phyloP scores from a whole-genome alignment of 495 filamentous ascomycete genomes.

The Aspergillus conjunctus region DNA sequence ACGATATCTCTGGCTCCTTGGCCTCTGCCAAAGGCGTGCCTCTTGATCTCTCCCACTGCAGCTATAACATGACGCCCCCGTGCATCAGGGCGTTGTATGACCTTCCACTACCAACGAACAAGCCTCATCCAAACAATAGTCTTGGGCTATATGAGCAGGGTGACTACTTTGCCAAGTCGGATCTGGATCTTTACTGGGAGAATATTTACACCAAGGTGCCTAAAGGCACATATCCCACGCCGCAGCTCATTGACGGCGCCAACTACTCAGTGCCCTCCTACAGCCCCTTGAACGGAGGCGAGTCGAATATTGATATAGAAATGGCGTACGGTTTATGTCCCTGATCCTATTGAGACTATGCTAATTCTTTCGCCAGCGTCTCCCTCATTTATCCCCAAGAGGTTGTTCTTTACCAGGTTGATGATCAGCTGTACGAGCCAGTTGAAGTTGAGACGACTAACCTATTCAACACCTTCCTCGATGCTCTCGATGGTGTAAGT shows the following conservation, averaged over 20 bases:
- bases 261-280: slow-evolving; percentile 29
- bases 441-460: slow-evolving; percentile 22
- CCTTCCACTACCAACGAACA: slow-evolving; percentile 48
- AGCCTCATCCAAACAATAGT: slow-evolving; percentile 41
- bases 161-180: slow-evolving; percentile 52
- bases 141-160: neutral
- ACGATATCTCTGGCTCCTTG: slow-evolving; percentile 41
- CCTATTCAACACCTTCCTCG: slow-evolving; percentile 54
- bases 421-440: slow-evolving; percentile 55
- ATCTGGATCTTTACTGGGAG: slow-evolving; percentile 52
- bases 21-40: slow-evolving; percentile 19
- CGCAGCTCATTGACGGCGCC: slow-evolving; percentile 50
- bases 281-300: slow-evolving; percentile 34
- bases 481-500: slow-evolving; percentile 58
- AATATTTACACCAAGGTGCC: slow-evolving; percentile 26
- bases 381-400: slow-evolving; percentile 60
- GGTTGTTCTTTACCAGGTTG: slow-evolving; percentile 59
- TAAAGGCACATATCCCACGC: slow-evolving; percentile 40
- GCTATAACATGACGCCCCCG: slow-evolving; percentile 33
- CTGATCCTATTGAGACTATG: slow-evolving; percentile 45
- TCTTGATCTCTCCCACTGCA: slow-evolving; percentile 25
- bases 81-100: slow-evolving; percentile 47
- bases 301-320: slow-evolving; percentile 56
- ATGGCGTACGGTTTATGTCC: slow-evolving; percentile 41
- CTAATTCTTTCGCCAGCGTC: slow-evolving; percentile 60